Percentiles rank a stretch among this genome's conserved stretches.
Evolutionary conservation across 768 basidiomycete genomes (phyloP).

Genomic region (Chiua virens): DNA sequence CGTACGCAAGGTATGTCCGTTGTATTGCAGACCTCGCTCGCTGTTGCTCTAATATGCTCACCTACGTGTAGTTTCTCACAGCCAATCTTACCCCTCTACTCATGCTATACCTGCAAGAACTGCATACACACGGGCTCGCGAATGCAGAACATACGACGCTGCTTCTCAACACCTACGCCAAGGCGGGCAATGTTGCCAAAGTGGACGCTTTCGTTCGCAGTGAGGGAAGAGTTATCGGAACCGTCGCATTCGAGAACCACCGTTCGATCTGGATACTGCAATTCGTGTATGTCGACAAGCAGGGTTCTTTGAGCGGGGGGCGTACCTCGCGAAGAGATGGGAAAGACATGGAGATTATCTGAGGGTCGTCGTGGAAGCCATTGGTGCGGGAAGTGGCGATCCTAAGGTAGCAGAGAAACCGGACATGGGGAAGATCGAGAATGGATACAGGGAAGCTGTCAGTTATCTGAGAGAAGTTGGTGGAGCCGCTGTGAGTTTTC

Average conservation of each 20-base stretch:
- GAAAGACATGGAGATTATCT: conserved; percentile 91
- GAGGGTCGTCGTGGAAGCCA: conserved; percentile 92
- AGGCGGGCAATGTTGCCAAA: conserved; percentile 86
- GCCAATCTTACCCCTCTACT: conserved; percentile 95
- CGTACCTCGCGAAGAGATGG: conserved; percentile 90
- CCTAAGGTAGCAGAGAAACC: conserved; percentile 11
- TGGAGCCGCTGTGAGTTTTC: conserved; percentile 65
- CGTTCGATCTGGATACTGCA: conserved; percentile 96
- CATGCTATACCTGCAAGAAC: conserved; percentile 92
- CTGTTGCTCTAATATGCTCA: conserved; percentile 3
- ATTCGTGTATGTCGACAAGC: conserved; percentile 97
- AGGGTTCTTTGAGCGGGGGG: conserved; percentile 93
- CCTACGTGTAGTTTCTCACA: conserved; percentile 77
- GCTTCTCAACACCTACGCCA: conserved; percentile 95
- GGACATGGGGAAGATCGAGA: conserved; percentile 37
- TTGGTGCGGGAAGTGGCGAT: conserved; percentile 36
- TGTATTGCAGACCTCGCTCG: background rate
- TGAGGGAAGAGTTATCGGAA: conserved; percentile 54
- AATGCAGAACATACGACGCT: conserved; percentile 97
- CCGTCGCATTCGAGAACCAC: conserved; percentile 55
- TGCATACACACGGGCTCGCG: conserved; percentile 86
- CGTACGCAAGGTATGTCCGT: conserved; percentile 83
- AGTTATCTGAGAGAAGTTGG: conserved; percentile 78
- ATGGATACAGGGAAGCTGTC: conserved; percentile 69
- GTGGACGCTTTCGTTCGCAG: conserved; percentile 93